A percentile compares a stretch with the other conserved stretches of the same genome.
Evolutionary conservation across 192 early-diverging fungal genomes (phyloP).

Genomic region (Funneliformis geosporum): DNA sequence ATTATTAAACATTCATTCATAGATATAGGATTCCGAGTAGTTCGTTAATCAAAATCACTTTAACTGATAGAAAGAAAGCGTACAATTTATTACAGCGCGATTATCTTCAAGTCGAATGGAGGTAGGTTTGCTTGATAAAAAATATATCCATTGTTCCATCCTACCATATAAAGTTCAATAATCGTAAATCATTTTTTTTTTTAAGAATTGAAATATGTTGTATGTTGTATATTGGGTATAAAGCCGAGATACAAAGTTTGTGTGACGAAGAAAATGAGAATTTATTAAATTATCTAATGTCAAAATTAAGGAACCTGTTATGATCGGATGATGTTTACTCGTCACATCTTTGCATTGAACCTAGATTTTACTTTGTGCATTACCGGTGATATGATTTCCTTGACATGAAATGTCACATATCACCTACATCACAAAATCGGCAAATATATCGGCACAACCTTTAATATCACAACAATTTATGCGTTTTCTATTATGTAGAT

Average conservation of each 20-base stretch:
- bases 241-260: slow-evolving; percentile 29
- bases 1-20: neutral
- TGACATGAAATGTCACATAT: too few relatives aligned
- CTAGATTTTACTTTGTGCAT: too few relatives aligned
- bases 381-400: too few relatives aligned
- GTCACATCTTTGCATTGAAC: too few relatives aligned
- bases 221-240: slow-evolving; percentile 4
- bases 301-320: slow-evolving; percentile 1
- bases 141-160: too few relatives aligned
- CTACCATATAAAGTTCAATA: too few relatives aligned
- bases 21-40: slow-evolving; percentile 27
- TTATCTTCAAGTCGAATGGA: slow-evolving; percentile 26
- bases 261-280: neutral
- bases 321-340: too few relatives aligned
- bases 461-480: too few relatives aligned
- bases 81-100: neutral
- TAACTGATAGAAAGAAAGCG: slow-evolving; percentile 21
- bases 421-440: too few relatives aligned
- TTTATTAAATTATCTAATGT: neutral
- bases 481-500: too few relatives aligned
- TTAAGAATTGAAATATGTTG: slow-evolving; percentile 6
- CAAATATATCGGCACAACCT: too few relatives aligned
- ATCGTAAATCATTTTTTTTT: neutral
- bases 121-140: too few relatives aligned
- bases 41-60: slow-evolving; percentile 9